A percentile compares a stretch with the other conserved stretches of the same genome.
phyloP scores from a whole-genome alignment of 192 early-diverging fungal genomes.

The Linnemannia exigua region DNA sequence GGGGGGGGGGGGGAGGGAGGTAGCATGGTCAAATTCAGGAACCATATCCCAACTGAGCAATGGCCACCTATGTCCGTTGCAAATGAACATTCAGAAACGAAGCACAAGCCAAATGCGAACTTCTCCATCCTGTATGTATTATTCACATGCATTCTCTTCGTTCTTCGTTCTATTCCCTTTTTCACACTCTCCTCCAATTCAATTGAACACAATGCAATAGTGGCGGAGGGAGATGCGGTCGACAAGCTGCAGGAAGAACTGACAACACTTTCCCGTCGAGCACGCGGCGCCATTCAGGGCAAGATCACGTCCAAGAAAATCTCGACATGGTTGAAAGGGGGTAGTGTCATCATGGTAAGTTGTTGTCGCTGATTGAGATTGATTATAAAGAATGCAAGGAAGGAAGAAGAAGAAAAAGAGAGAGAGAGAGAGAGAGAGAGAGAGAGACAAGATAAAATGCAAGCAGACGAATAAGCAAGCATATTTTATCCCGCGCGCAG shows the following conservation, averaged over 20 bases:
- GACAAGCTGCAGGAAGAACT: conserved; percentile 31
- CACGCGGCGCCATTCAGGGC: conserved; percentile 27
- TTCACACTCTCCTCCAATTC: not conserved
- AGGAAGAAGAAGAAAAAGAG: not conserved
- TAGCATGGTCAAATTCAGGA: too few relatives aligned
- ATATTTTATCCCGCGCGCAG: not conserved
- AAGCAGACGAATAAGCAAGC: not conserved
- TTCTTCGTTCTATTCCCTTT: too few relatives aligned
- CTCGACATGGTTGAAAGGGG: conserved; percentile 37
- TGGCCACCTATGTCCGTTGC: too few relatives aligned
- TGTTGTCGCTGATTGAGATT: not conserved
- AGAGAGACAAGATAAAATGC: not conserved
- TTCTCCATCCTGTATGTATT: not conserved
- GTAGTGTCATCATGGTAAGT: not conserved
- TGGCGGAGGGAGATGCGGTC: conserved; percentile 44
- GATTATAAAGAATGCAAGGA: not conserved
- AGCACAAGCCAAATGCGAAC: not conserved
- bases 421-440: not conserved
- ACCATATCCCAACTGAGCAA: too few relatives aligned
- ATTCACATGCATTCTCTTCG: conserved; percentile 7
- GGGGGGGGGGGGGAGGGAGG: too few relatives aligned
- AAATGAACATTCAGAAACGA: not conserved
- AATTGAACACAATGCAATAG: conserved; percentile 1
- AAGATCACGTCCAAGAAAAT: conserved; percentile 56
- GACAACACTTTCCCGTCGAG: conserved; percentile 12